phyloP scores from a whole-genome alignment of 2,329 filamentous ascomycete species.

The Monosporascus sp. region DNA sequence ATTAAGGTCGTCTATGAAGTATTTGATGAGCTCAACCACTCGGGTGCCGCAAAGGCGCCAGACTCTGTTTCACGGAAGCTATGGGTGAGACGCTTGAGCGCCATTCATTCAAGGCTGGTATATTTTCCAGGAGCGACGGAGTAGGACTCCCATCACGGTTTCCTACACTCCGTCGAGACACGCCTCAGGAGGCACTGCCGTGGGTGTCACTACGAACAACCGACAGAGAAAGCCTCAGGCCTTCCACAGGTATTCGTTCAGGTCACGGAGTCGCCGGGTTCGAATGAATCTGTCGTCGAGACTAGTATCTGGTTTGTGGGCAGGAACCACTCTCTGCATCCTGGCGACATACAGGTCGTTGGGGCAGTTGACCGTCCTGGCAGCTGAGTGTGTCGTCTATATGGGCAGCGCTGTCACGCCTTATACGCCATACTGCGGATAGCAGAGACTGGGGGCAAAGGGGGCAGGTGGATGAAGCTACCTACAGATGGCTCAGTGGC shows the following conservation, averaged over 20 bases:
- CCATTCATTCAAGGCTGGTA: no score
- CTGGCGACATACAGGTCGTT: conserved; percentile 85
- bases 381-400: conserved; percentile 83
- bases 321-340: conserved; percentile 88
- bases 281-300: conserved; percentile 56
- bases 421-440: conserved; percentile 51
- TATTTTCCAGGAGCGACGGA: no score
- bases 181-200: no score
- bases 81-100: no score
- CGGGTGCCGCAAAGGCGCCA: conserved; percentile 6
- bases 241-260: conserved; percentile 89
- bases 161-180: no score
- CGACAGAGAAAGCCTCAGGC: conserved; percentile 40
- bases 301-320: conserved; percentile 77
- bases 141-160: no score
- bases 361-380: conserved; percentile 70
- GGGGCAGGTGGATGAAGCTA: no score
- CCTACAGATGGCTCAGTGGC: no score
- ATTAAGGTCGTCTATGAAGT: conserved; percentile 12
- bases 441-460: no score
- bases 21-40: conserved; percentile 14
- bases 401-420: conserved; percentile 78
- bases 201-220: no score
- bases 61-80: conserved; percentile 15
- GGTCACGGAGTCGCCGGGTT: conserved; percentile 54